phyloP scores from a whole-genome alignment of 441 rosid species.

The Pelargonium myrrhifolium region DNA sequence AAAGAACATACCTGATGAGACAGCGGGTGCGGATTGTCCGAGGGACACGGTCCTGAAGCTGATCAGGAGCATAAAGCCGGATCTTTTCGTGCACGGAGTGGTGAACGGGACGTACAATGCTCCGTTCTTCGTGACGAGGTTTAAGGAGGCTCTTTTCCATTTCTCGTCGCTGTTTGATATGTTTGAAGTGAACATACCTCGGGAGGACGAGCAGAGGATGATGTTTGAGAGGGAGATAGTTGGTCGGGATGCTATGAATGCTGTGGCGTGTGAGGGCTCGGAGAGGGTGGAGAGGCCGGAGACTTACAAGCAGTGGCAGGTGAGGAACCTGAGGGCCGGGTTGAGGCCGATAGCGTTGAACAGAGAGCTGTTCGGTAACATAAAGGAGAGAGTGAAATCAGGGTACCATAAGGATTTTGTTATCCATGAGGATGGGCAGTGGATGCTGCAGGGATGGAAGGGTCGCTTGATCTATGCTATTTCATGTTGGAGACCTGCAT shows the following conservation, averaged over 20 bases:
- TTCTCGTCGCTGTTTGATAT: conserved; percentile 73
- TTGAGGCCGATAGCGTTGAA: conserved; percentile 45
- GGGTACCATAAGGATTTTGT: conserved; percentile 44
- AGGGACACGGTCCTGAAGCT: conserved; percentile 64
- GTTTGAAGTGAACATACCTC: conserved; percentile 45
- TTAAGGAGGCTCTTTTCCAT: conserved; percentile 74
- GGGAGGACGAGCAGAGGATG: conserved; percentile 50
- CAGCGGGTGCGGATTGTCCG: conserved; percentile 48
- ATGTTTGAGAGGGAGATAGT: conserved; percentile 52
- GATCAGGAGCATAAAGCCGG: conserved; percentile 55
- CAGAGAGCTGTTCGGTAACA: conserved; percentile 35
- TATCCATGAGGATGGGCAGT: conserved; percentile 49
- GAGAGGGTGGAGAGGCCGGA: conserved; percentile 81
- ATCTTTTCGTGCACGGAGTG: conserved; percentile 59
- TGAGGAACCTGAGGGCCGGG: conserved; percentile 47
- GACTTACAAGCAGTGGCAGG: conserved; percentile 86
- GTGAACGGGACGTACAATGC: conserved; percentile 67
- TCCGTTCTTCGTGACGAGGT: conserved; percentile 73
- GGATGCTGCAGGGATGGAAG: conserved; percentile 82
- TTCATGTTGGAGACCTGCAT: conserved; percentile 53
- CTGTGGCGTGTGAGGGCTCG: conserved; percentile 67
- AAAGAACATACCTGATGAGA: conserved; percentile 69
- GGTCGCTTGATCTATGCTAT: conserved; percentile 50
- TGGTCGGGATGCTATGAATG: conserved; percentile 66
- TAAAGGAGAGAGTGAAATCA: conserved; percentile 30